Evolutionary conservation across 2,329 filamentous ascomycete genomes (phyloP), one percentile per base, ranked within the genome.

Genomic region (Aspergillus sclerotialis): DNA sequence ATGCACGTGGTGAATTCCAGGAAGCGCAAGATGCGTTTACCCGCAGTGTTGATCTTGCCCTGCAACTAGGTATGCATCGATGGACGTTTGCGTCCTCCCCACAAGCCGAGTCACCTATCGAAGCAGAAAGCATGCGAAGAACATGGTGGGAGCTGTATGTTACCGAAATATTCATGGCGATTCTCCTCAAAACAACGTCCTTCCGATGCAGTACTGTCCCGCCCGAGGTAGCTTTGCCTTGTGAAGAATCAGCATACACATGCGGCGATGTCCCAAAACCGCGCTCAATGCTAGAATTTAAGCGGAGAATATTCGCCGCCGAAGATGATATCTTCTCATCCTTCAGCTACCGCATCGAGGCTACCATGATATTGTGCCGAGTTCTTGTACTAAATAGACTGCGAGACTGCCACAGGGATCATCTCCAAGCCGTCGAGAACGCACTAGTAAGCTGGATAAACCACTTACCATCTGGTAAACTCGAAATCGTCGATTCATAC

Each of bases 121-220:
- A 89, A 12, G 84, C 90, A 52, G 88, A 94, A 60, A 86, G 82
- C 53, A 83, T 84, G 75, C 75, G 86, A 18, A 70, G 88, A 40
- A 94, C 87, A 1, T 94, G 87, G 87, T 94, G 88, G 88, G 85
- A 75, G 48, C 51, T 84, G 17, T 88, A 80, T 50, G 73, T 84
- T 18, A 75, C 83, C 8, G 86, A 93, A 50, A 84, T 83, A 31
- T 82, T 89, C 73, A 75, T 92, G 47, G 82, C 85, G 3, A 83
- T 83, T 8, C 76, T 90, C 8, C 50, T 50, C 17, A 49, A 50
- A 14, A 49, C 43, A 11, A 52, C 49, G 18, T 43, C 44, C 5
- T 40, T 85, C 83, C 72, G 76, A 38, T 84, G 82, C 33, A 80
- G 76, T 32, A 87, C 87, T 51, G 70, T 88, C 6, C 58, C 67